Evolutionary conservation across 140 eudicot species (phyloP), one percentile per base, ranked within the genome.

Genomic region (Senecio squalidus): DNA sequence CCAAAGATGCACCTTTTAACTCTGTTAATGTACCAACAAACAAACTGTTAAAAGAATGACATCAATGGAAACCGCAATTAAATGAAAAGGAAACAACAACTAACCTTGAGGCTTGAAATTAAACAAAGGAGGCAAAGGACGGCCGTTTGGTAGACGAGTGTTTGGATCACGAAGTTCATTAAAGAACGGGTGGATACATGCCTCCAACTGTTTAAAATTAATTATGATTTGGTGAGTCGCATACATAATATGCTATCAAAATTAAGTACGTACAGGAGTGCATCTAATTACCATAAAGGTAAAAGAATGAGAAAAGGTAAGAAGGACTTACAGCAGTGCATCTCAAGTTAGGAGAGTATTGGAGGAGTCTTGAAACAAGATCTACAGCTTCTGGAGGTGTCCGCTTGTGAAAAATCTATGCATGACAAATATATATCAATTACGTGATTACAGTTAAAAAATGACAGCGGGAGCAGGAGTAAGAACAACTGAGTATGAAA

Each of bases 131-230:
- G 91, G 90, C 61, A 85, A 66, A 1, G 82, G 75, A 14, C 86
- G 86, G 13, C 84, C 87, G 20, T 85, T 85, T 17, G 84, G 82
- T 13, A 85, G 86, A 62, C 82, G 84, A 8, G 82, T 72, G 64
- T 76, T 83, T 53, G 94, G 84, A 53, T 83, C 94, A 25, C 94
- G 89, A 54, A 87, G 80, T 60, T 87, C 93, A 54, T 83, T 82
- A 55, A 80, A 87, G 76, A 87, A 87, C 14, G 89, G 82, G 72
- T 87, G 86, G 31, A 76, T 88, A 66, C 89, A 87, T 38, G 89
- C 96, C 74, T 87, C 93, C 63, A 80, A 76, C 89, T 78, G 71
- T 74, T 39, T n/a, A 39, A 66, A 2, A 61, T n/a, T n/a, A 46
- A 7, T 46, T 3, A 21, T 18, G n/a, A 46, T 17, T 20, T 46